phyloP scores from a whole-genome alignment of 1,284 basidiomycete species.

The Ganoderma sinense region DNA sequence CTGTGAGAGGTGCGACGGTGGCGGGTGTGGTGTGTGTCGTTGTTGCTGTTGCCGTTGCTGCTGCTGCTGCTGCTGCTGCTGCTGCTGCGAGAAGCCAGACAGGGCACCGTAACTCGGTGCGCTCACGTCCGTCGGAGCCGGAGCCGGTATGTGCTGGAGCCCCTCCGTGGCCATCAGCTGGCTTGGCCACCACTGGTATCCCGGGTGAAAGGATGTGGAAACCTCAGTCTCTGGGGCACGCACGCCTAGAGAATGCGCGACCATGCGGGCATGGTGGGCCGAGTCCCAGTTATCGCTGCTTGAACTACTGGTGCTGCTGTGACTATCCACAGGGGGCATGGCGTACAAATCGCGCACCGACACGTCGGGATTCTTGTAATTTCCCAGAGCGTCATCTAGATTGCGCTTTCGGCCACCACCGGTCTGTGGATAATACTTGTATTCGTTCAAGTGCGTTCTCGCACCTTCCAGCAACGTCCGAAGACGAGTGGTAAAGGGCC shows the following conservation, averaged over 20 bases:
- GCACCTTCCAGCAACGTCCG: slow-evolving; percentile 77
- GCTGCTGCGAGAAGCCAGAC: slow-evolving; percentile 11
- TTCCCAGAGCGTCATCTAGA: slow-evolving; percentile 72
- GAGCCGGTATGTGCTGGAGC: slow-evolving; percentile 21
- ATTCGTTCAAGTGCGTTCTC: slow-evolving; percentile 60
- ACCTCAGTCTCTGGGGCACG: slow-evolving; percentile 66
- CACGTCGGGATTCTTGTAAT: slow-evolving; percentile 56
- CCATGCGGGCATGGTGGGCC: slow-evolving; percentile 63
- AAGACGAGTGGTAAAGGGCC: slow-evolving; percentile 79
- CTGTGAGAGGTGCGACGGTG: slow-evolving; percentile 1
- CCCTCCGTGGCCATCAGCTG: slow-evolving; percentile 27
- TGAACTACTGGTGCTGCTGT: slow-evolving; percentile 19
- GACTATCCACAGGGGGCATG: slow-evolving; percentile 21
- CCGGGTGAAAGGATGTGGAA: slow-evolving; percentile 71
- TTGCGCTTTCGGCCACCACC: slow-evolving; percentile 61
- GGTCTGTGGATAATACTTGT: slow-evolving; percentile 40
- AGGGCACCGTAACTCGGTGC: slow-evolving; percentile 30
- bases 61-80: slow-evolving; percentile 9
- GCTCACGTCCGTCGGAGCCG: slow-evolving; percentile 30
- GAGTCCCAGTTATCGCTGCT: slow-evolving; percentile 52
- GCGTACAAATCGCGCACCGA: slow-evolving; percentile 53
- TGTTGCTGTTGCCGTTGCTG: no score
- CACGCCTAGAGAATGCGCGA: slow-evolving; percentile 76
- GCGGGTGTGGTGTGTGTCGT: background rate
- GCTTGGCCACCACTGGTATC: slow-evolving; percentile 76